phyloP scores from a whole-genome alignment of 345 rosid species.

The Cardamine chenopodiifolia region DNA sequence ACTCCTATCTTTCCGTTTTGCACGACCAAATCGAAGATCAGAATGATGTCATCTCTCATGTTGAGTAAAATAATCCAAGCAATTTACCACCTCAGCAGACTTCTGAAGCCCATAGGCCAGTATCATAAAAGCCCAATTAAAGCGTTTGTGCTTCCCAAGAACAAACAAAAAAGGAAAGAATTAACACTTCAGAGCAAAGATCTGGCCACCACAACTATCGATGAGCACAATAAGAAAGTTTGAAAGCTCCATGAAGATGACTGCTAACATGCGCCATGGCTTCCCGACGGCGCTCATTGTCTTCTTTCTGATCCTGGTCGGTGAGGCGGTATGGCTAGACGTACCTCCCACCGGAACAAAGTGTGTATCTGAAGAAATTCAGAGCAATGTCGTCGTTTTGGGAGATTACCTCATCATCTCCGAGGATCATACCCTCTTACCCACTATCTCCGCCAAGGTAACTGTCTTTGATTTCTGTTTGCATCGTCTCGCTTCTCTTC shows the following conservation, averaged over 20 bases:
- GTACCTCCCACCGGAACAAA: constrained; percentile 82
- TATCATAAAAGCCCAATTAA: constrained; percentile 13
- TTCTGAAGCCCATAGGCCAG: background rate
- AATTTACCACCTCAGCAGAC: background rate
- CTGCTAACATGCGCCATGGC: background rate
- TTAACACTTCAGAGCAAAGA: background rate
- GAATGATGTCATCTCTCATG: background rate
- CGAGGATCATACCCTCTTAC: constrained; percentile 49
- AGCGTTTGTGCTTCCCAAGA: background rate
- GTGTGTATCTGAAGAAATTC: constrained; percentile 97
- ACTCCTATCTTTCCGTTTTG: background rate
- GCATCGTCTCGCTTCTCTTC: constrained; percentile 9
- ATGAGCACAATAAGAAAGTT: constrained; percentile 7
- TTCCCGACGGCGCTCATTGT: constrained; percentile 1
- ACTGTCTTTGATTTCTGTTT: background rate
- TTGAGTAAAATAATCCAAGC: background rate
- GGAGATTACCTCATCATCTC: constrained; percentile 73
- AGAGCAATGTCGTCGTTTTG: constrained; percentile 75
- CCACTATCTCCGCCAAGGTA: constrained; percentile 68
- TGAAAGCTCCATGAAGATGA: constrained; percentile 25
- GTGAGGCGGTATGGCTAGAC: constrained; percentile 73
- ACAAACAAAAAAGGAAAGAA: background rate
- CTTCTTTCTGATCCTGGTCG: background rate
- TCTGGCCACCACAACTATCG: constrained; percentile 23
- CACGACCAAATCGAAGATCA: background rate